Base-by-base conservation (phyloP, 306 rosid species). In the Casuarina cunninghamiana region DNA sequence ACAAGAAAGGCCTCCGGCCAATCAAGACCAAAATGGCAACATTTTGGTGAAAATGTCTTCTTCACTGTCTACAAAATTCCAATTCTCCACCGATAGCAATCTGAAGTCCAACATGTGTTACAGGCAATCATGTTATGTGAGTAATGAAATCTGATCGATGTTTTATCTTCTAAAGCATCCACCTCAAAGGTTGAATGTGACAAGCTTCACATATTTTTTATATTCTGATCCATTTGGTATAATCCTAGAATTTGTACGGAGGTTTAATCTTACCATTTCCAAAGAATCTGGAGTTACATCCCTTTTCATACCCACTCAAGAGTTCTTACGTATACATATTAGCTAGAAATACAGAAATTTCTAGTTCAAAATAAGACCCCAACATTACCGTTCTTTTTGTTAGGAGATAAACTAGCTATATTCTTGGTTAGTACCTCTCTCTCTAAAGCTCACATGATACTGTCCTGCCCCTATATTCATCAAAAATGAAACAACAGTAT, bases 401-500 rank as follows among this genome's bases (percentile, higher is more conserved):
- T 55, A 55, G 5, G 62, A 55, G 62, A 49, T 10, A 10, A 10
- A 15, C 12, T 10, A 66, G 38, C 48, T 65, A 50, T 44, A 11
- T 39, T 76, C 45, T 41, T 77, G 43, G 19, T 21, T 3, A 75
- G 61, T 75, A 62, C 39, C 51, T 48, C 51, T 26, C 51, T 58
- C 9, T 58, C 37, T 9, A 58, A 58, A n/a, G 10, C 41, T 58
- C 65, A 58, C 65, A 58, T 16, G 19, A 38, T 37, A 16, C n/a
- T 62, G 19, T 43, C 37, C 44, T 11, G 45, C 32, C 21, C 49
- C 71, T 68, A 39, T 63, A 43, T 67, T 75, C 46, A 72, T 48
- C 79, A 82, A 82, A 82, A 74, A 74, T 76, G 86, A 12, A 38
- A 61, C 53, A 16, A 62, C 35, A 17, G 45, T 19, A 53, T 67